phyloP scores from a whole-genome alignment of 768 basidiomycete species.

The Dictyophora rubrovolvata region DNA sequence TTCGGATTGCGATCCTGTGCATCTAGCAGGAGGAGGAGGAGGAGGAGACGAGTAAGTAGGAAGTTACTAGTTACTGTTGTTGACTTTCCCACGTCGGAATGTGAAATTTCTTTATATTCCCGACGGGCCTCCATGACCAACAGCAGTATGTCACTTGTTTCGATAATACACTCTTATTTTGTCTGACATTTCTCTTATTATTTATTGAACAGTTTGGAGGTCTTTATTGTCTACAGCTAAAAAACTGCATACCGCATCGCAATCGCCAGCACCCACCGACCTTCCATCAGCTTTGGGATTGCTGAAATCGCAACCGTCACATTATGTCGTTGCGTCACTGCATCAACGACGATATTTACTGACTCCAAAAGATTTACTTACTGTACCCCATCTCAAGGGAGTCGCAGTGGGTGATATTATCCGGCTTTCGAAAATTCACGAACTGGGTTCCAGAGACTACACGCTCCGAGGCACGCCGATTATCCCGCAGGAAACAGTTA shows the following conservation, averaged over 20 bases:
- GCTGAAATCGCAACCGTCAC: constrained; percentile 83
- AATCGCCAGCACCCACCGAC: constrained; percentile 13
- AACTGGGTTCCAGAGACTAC: constrained; percentile 92
- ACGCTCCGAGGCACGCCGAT: constrained; percentile 73
- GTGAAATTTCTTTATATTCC: background rate
- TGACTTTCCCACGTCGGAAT: constrained; percentile 5
- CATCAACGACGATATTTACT: constrained; percentile 84
- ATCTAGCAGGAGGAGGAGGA: constrained; percentile 39
- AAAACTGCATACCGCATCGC: background rate
- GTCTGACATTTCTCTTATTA: background rate
- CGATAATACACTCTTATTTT: background rate
- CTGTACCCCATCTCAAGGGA: constrained; percentile 82
- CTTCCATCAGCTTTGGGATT: constrained; percentile 52
- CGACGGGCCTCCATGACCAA: constrained; percentile 6
- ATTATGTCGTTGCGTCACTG: constrained; percentile 85
- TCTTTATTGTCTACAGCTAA: background rate
- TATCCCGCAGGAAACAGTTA: constrained; percentile 55
- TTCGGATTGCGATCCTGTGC: constrained; percentile 82
- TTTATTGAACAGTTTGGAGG: background rate
- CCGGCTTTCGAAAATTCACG: constrained; percentile 75
- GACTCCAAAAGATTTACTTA: constrained; percentile 84
- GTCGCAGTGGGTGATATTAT: constrained; percentile 80
- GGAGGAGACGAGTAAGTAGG: constrained; percentile 37
- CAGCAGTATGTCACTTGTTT: background rate
- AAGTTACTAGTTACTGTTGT: constrained; percentile 22